These are phyloP conservation scores for Globisporangium echinulatum DNA, from an alignment of 352 stramenopile genomes.

Conservation along the genomic window DNA sequence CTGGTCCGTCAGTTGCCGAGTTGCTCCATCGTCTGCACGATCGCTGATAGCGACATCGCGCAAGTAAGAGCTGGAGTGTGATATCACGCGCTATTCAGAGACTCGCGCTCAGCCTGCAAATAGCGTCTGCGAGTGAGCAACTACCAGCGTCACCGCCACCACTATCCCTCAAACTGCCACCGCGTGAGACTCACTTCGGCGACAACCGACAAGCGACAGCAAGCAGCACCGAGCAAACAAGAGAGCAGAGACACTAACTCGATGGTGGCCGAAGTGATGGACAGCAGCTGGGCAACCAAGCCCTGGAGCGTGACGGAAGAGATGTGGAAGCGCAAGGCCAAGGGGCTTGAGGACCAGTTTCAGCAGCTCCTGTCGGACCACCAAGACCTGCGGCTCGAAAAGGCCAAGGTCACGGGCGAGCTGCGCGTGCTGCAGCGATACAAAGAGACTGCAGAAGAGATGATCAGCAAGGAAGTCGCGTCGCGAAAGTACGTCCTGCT, in stretches of 20 bases:
- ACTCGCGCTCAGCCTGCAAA: neutral
- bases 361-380: slow-evolving; percentile 58
- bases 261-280: slow-evolving; percentile 38
- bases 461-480: slow-evolving; percentile 45
- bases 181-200: too few relatives aligned
- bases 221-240: neutral
- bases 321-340: slow-evolving; percentile 73
- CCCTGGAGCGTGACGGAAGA: slow-evolving; percentile 70
- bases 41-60: neutral
- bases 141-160: too few relatives aligned
- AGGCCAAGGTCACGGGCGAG: slow-evolving; percentile 60
- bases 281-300: slow-evolving; percentile 43
- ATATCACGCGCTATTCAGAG: neutral
- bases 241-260: neutral
- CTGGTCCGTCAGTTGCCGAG: neutral
- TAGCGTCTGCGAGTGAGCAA: too few relatives aligned
- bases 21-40: neutral
- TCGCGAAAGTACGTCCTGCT: slow-evolving; percentile 35
- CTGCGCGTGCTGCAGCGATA: slow-evolving; percentile 63
- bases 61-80: neutral
- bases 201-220: too few relatives aligned
- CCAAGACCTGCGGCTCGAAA: slow-evolving; percentile 61
- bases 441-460: slow-evolving; percentile 67
- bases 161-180: too few relatives aligned
- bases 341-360: slow-evolving; percentile 63